A percentile compares a stretch with the other conserved stretches of the same genome.
Conservation (phyloP, 2,329 filamentous ascomycete species). For the Hypoxylon sp. region DNA sequence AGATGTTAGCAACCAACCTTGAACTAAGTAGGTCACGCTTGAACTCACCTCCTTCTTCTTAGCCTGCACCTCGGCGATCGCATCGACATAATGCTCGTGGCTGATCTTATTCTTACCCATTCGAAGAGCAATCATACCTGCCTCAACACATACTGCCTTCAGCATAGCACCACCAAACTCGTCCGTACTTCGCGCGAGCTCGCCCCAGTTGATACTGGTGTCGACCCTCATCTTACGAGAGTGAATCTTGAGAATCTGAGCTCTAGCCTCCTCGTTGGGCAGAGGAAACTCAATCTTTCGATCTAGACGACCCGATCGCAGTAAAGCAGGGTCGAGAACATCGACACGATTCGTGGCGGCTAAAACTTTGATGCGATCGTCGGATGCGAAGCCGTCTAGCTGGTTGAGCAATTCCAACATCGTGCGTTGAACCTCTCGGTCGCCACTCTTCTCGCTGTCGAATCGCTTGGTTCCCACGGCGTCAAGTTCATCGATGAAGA, state of each 20-base stretch:
- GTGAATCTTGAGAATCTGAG: conserved; percentile 97
- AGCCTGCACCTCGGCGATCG: conserved; percentile 93
- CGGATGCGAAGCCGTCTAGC: conserved; percentile 95
- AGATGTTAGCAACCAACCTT: conserved; percentile 44
- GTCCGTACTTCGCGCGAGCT: conserved; percentile 94
- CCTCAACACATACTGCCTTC: conserved; percentile 98
- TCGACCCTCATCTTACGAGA: conserved; percentile 98
- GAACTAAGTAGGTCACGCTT: not conserved
- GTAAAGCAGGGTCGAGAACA: conserved; percentile 89
- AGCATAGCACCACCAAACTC: conserved; percentile 98
- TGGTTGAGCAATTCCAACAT: conserved; percentile 99
- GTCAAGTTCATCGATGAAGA: conserved; percentile 99
- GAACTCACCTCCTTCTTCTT: conserved; percentile 88
- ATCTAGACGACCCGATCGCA: conserved; percentile 92
- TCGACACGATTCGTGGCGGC: conserved; percentile 95
- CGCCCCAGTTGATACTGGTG: conserved; percentile 92
- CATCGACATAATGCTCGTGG: conserved; percentile 98
- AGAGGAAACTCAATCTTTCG: conserved; percentile 98
- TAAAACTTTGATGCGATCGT: conserved; percentile 96
- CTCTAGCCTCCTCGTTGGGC: conserved; percentile 96
- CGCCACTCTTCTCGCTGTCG: conserved; percentile 97
- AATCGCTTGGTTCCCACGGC: conserved; percentile 99
- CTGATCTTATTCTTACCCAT: conserved; percentile 96
- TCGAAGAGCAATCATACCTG: conserved; percentile 97
- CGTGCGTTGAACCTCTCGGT: conserved; percentile 96